These are phyloP conservation scores for Cladobotryum protrusum DNA, from an alignment of 2,329 filamentous ascomycete genomes.

Conservation along the genomic window DNA sequence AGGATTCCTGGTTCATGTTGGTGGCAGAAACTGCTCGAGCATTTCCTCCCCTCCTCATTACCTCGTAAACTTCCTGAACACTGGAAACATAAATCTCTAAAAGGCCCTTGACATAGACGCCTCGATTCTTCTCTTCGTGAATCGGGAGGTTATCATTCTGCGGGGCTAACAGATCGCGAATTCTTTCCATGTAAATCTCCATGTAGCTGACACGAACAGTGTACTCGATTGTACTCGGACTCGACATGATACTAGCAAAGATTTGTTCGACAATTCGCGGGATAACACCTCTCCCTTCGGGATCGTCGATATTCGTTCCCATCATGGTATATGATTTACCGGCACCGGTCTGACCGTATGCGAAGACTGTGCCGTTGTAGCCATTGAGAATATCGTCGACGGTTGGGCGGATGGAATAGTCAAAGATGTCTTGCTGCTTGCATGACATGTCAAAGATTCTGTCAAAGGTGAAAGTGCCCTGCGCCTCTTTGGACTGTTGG, in stretches of 20 bases:
- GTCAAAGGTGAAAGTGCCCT: conserved; percentile 91
- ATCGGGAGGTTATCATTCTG: conserved; percentile 94
- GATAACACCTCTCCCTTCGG: conserved; percentile 84
- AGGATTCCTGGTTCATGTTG: conserved; percentile 99
- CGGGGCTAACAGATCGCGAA: conserved; percentile 85
- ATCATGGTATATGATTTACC: conserved; percentile 98
- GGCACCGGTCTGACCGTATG: conserved; percentile 95
- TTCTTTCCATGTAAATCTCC: conserved; percentile 99
- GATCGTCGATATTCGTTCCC: conserved; percentile 78
- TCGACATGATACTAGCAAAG: conserved; percentile 88
- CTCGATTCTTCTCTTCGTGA: conserved; percentile 95
- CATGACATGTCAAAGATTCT: conserved; percentile 94
- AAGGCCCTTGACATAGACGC: conserved; percentile 93
- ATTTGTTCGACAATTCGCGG: conserved; percentile 97
- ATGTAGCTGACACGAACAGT: conserved; percentile 98
- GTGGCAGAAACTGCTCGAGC: conserved; percentile 90
- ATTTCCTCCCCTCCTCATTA: conserved; percentile 87
- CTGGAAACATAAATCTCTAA: conserved; percentile 93
- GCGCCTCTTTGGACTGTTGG: conserved; percentile 71
- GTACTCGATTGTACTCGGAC: conserved; percentile 91
- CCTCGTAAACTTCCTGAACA: conserved; percentile 92
- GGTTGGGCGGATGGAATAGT: conserved; percentile 92
- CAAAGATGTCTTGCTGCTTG: conserved; percentile 88
- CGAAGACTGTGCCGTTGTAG: conserved; percentile 98
- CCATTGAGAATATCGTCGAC: conserved; percentile 98